Evolutionary conservation across 345 rosid species (phyloP), one percentile per base, ranked within the genome.

Genomic region (Linum usitatissimum): DNA sequence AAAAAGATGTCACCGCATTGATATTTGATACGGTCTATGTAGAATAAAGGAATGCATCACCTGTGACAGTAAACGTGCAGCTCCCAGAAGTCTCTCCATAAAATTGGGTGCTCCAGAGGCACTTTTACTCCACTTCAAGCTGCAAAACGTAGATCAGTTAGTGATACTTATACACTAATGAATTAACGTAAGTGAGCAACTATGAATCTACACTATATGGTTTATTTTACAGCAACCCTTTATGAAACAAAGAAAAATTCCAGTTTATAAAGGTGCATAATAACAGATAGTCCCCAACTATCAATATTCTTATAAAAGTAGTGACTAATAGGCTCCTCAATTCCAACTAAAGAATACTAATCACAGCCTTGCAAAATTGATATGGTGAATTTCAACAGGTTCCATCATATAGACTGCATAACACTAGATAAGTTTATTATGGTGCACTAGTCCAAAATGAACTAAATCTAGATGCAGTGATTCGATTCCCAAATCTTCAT

Each of bases 41-140:
- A 45, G 3, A 30, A 66, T 15, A 39, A 38, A 60, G 36, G n/a
- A 57, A 40, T 14, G 18, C 30, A 53, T 64, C 51, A 84, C 99
- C 84, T 80, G 90, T 60, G 99, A 84, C 60, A 90, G 81, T 70
- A 93, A 74, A 58, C 83, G 87, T 69, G 95, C 79, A 69, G 79
- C 79, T 21, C 97, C 99, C 48, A 77, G 71, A 74, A 93, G 87
- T 49, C 81, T 71, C 69, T 90, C 96, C 81, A 90, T 66, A 67
- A 84, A 84, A 72, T 84, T 84, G 66, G 81, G 85, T 58, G 73
- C 80, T 70, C 89, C 81, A 58, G 53, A 67, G 34, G 79, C 84
- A 68, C 69, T 65, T 68, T 73, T 84, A 67, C 80, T 83, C 73
- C 90, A 67, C 86, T 90, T 93, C 72, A 90, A 76, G 76, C 97